Base-by-base conservation (phyloP, 257 asterid species). In the Primulina huaijiensis region DNA sequence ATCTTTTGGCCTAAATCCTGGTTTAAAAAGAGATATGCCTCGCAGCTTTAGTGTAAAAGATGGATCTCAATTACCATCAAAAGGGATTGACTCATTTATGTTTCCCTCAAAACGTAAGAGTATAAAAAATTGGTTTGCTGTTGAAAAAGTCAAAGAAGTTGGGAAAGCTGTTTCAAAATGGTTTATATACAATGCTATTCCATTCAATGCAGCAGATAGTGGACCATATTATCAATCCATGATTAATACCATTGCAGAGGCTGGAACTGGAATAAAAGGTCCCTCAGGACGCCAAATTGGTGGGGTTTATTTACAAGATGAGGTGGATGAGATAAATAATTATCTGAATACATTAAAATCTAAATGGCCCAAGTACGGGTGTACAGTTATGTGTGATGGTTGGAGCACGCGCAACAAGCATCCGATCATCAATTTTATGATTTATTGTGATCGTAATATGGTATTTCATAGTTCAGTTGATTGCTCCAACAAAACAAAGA, bases 401-500 rank as follows among this genome's bases (percentile, higher is more conserved):
- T 52, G 57, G 27, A 66, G 40, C 17, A 66, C 60, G 8, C 25
- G 2, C 10, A 35, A 35, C 40, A 35, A 35, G 40, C 40, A 35
- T 35, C 29, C 40, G 7, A 35, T 7, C 40, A 35, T 35, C 7
- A 35, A 35, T 35, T 35, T 35, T 35, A 35, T 35, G 40, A 35
- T 35, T 0, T 35, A 35, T 1, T 35, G 40, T 35, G 10, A 35
- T 67, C 38, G 55, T 40, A 35, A 27, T 21, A 5, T 50, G 55
- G 2, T 50, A 3, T 50, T 10, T 46, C 34, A 67, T 23, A 27
- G 7, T 27, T 27, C 31, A 43, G 62, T 23, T 10, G 25, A 23
- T 17, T 67, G 62, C 37, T 29, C 61, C 8, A 50, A 67, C 61
- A 67, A 67, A 37, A 29, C 2, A n/a, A 67, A 46, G 40, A 12